These are phyloP conservation scores for Sarocladium oryzae DNA, from an alignment of 2,329 filamentous ascomycete species.

Conservation along the genomic window DNA sequence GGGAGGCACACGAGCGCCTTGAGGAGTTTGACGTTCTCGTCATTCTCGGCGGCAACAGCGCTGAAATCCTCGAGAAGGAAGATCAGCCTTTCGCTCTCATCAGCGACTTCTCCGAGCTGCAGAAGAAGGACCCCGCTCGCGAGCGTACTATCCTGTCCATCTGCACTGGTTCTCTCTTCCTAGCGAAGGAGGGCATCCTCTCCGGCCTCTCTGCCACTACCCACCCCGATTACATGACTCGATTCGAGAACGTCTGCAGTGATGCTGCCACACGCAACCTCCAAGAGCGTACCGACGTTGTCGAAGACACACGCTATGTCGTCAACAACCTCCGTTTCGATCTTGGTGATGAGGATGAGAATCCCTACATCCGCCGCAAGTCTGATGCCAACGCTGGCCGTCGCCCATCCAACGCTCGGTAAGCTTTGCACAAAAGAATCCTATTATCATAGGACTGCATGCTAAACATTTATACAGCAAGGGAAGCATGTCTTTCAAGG, in stretches of 20 bases:
- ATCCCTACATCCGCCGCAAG: conserved; percentile 75
- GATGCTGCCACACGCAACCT: conserved; percentile 63
- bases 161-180: conserved; percentile 72
- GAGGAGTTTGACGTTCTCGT: conserved; percentile 75
- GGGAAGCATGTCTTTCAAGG: conserved; percentile 76
- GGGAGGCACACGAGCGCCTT: conserved; percentile 68
- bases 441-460: not conserved
- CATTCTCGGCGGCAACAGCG: conserved; percentile 64
- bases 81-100: conserved; percentile 65
- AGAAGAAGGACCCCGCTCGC: conserved; percentile 69
- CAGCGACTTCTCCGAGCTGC: conserved; percentile 69
- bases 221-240: conserved; percentile 73
- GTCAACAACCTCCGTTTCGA: conserved; percentile 90
- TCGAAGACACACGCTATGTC: conserved; percentile 75
- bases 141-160: conserved; percentile 78
- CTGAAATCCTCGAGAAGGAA: conserved; percentile 59
- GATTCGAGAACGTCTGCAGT: conserved; percentile 75
- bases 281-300: conserved; percentile 72
- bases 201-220: conserved; percentile 75
- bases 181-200: conserved; percentile 70
- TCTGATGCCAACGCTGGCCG: conserved; percentile 59
- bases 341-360: conserved; percentile 73
- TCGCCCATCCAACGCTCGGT: conserved; percentile 56
- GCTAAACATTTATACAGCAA: conserved; percentile 45
- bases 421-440: conserved; percentile 24